Conservation (phyloP, 2,329 filamentous ascomycete genomes). For the Penicillium polonicum region DNA sequence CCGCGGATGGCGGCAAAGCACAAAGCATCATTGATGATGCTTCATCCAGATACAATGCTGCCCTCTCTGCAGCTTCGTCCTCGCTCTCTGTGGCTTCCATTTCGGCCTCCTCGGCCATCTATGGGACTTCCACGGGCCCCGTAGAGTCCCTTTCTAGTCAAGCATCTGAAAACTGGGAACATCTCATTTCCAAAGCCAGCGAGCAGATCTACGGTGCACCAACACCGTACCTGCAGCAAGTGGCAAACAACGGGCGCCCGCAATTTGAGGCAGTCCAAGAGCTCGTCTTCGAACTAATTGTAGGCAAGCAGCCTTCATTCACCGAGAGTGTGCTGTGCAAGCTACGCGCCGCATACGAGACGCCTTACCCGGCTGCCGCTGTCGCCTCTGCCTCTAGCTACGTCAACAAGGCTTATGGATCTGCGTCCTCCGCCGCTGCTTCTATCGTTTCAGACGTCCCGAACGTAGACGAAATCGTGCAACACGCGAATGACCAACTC, state of each 20-base stretch:
- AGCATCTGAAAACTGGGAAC: constrained; percentile 64
- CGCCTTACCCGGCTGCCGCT: constrained; percentile 47
- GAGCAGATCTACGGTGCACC: constrained; percentile 69
- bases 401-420: constrained; percentile 48
- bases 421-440: constrained; percentile 39
- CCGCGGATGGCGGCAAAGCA: constrained; percentile 36
- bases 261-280: constrained; percentile 70
- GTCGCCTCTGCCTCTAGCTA: constrained; percentile 54
- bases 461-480: constrained; percentile 57
- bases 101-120: constrained; percentile 46
- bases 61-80: constrained; percentile 46
- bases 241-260: constrained; percentile 58
- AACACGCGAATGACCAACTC: constrained; percentile 56
- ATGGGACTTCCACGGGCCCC: constrained; percentile 45
- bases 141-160: constrained; percentile 53
- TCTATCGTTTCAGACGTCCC: constrained; percentile 55
- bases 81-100: constrained; percentile 41
- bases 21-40: constrained; percentile 45
- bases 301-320: constrained; percentile 75
- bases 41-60: constrained; percentile 46
- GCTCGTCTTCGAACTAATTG: constrained; percentile 72
- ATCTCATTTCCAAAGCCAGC: constrained; percentile 63
- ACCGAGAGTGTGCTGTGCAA: constrained; percentile 76
- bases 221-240: constrained; percentile 61
- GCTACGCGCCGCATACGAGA: constrained; percentile 70